Evolutionary conservation across 2,329 filamentous ascomycete genomes (phyloP).

Genomic region (Phialophora tarda): DNA sequence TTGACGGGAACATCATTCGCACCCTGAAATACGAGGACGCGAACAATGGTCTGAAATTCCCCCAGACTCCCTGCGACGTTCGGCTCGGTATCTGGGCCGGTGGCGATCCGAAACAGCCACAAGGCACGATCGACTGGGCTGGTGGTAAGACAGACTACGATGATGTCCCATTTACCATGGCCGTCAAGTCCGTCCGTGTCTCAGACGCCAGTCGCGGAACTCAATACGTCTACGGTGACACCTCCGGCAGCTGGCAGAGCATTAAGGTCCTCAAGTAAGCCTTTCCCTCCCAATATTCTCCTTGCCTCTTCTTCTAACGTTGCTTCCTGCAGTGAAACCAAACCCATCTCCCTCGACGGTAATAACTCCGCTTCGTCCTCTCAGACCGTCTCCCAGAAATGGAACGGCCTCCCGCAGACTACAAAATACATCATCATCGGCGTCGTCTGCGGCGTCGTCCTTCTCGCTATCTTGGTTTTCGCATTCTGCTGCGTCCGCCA

Average conservation of each 20-base stretch:
- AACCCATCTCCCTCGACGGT: constrained; percentile 39
- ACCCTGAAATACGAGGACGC: constrained; percentile 74
- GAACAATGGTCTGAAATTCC: constrained; percentile 72
- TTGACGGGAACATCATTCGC: constrained; percentile 77
- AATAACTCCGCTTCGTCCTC: constrained; percentile 34
- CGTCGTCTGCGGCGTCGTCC: constrained; percentile 46
- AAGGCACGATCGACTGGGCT: constrained; percentile 90
- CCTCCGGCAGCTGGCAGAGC: constrained; percentile 49
- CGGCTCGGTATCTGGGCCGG: constrained; percentile 93
- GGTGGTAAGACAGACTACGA: constrained; percentile 83
- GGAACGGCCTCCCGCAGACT: constrained; percentile 51
- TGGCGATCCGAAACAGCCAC: constrained; percentile 77
- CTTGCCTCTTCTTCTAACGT: not conserved
- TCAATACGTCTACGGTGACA: constrained; percentile 50
- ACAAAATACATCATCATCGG: constrained; percentile 57
- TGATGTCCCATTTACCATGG: constrained; percentile 84
- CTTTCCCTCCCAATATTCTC: not conserved
- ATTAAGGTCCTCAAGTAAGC: constrained; percentile 55
- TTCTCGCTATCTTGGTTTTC: constrained; percentile 45
- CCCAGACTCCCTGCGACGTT: constrained; percentile 93
- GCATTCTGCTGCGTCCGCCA: constrained; percentile 58
- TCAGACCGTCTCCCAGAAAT: constrained; percentile 45
- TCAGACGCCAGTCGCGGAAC: constrained; percentile 52
- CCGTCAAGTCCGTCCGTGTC: constrained; percentile 74
- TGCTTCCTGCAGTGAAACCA: constrained; percentile 26